Evolutionary conservation across 192 early-diverging fungal species (phyloP), one percentile per base, ranked within the genome.

Genomic region (Funneliformis mosseae): DNA sequence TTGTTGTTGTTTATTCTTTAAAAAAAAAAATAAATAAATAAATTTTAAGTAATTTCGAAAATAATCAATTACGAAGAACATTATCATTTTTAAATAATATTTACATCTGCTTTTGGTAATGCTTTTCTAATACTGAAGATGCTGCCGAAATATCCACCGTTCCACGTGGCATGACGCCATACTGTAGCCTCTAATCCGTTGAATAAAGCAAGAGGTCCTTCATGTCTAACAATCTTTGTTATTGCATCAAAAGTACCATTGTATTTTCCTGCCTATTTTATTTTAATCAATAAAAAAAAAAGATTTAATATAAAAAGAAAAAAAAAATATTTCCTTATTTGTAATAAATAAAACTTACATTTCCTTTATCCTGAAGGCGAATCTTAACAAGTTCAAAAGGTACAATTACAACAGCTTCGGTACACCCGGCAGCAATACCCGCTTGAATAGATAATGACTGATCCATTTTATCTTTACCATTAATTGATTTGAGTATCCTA

Each of bases 361-460:
- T 96, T 68, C 78, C 84, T 86, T 95, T 97, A 75, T 97, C 96
- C 85, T 99, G 97, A 85, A 99, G 90, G 76, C 97, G 88, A 79
- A 99, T 96, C 88, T 99, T 99, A 84, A 99, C 94, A 80, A 99
- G 85, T 83, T 99, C 97, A 71, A 94, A 94, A 55, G 94, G 92
- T 14, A 95, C 94, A 71, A 99, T 96, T 50, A 97, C 88, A 60
- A 96, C 74, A 48, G 96, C 96, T 86, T 99, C 97, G 25, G 97
- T 99, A 59, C 92, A 83, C 79, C 97, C 97, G 59, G 97, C 96
- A 81, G 88, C 91, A 70, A 97, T 91, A 80, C 97, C 97, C 10
- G 96, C 96, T 85, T 94, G 67, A 68, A 97, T 93, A 27, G 95
- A 88, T 43, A 97, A 85, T 55, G 81, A 78, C 84, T 95, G 94